Percentiles rank a stretch among this genome's conserved stretches.
These are phyloP conservation scores for Yamadazyma sp. DNA, from an alignment of 1,139 yeast genomes.

Conservation along the genomic window DNA sequence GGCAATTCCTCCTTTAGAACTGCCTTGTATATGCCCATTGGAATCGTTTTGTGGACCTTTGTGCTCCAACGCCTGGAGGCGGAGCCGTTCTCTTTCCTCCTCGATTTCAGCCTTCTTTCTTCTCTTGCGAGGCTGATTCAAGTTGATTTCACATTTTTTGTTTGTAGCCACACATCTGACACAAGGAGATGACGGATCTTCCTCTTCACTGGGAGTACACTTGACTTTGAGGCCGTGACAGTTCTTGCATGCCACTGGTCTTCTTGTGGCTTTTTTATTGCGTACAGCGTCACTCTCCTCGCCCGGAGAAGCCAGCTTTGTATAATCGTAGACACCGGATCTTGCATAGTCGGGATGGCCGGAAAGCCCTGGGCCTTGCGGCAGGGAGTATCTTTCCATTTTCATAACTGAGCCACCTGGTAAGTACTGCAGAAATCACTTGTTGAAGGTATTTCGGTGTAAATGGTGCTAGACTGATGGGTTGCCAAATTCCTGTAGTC, in stretches of 20 bases:
- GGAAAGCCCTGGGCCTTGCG: too few relatives aligned
- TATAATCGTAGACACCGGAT: too few relatives aligned
- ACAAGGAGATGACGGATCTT: conserved; percentile 66
- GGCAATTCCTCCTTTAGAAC: too few relatives aligned
- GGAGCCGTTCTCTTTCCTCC: conserved; percentile 23
- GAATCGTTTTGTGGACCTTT: too few relatives aligned
- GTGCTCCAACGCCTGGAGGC: conserved; percentile 7
- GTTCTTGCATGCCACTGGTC: conserved; percentile 67
- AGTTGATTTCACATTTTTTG: conserved; percentile 66
- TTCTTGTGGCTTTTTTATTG: conserved; percentile 19
- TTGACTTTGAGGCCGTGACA: conserved; percentile 82
- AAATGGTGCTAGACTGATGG: too few relatives aligned
- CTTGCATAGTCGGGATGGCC: too few relatives aligned
- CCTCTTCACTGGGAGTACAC: conserved; percentile 70
- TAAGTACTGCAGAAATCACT: too few relatives aligned
- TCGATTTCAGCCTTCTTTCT: conserved; percentile 35
- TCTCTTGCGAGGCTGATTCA: conserved; percentile 59
- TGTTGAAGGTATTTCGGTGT: too few relatives aligned
- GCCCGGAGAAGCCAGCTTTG: conserved; percentile 1
- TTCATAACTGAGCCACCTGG: too few relatives aligned
- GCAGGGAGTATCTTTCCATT: too few relatives aligned
- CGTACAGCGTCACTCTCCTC: not conserved
- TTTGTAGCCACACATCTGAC: conserved; percentile 66
- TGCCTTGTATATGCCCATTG: too few relatives aligned
- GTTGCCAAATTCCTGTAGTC: too few relatives aligned